Percentiles rank a stretch among this genome's conserved stretches.
Conservation (phyloP, 345 rosid genomes). For the Aquilaria sinensis region DNA sequence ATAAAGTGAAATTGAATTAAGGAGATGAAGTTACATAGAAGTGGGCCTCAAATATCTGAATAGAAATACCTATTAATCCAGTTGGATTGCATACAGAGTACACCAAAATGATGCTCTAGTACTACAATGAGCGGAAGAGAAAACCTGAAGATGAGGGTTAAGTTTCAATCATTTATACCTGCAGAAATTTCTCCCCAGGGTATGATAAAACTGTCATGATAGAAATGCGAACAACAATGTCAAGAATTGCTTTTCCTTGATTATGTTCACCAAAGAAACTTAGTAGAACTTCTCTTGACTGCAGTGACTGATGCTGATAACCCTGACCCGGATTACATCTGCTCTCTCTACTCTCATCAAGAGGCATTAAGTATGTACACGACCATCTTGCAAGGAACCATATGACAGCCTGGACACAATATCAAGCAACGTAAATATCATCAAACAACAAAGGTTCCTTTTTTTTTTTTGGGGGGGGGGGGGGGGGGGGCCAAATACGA, state of each 20-base stretch:
- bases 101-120: too few species aligned
- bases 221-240: slow-evolving; percentile 70
- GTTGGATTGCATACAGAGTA: too few species aligned
- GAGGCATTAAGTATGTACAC: slow-evolving; percentile 71
- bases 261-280: slow-evolving; percentile 74
- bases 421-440: slow-evolving; percentile 5
- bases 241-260: slow-evolving; percentile 77
- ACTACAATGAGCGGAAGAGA: too few species aligned
- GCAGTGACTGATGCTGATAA: slow-evolving; percentile 40
- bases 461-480: too few species aligned
- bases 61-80: too few species aligned
- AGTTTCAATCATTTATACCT: slow-evolving; percentile 40
- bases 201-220: slow-evolving; percentile 70
- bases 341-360: slow-evolving; percentile 41
- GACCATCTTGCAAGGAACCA: slow-evolving; percentile 99
- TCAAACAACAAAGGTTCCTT: too few species aligned
- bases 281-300: slow-evolving; percentile 48
- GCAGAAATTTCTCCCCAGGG: slow-evolving; percentile 95
- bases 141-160: slow-evolving; percentile 1
- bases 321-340: slow-evolving; percentile 39
- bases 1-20: too few species aligned
- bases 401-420: slow-evolving; percentile 64
- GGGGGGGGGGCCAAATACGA: too few species aligned
- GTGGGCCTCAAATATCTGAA: too few species aligned
- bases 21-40: too few species aligned